Percentiles rank a stretch among this genome's conserved stretches.
Conservation (phyloP, 441 rosid genomes). For the Breynia disticha region DNA sequence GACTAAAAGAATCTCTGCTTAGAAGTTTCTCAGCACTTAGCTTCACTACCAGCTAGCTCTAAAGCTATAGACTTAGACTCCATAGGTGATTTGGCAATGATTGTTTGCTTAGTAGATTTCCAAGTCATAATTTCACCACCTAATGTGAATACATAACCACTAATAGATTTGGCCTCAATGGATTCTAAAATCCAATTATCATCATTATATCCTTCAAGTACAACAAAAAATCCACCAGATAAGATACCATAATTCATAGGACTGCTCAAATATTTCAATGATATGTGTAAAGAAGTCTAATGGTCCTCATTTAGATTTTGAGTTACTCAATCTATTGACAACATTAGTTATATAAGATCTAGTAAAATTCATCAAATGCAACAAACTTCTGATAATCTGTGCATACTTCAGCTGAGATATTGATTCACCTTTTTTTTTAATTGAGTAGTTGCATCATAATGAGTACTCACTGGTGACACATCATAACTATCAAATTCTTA, state of each 20-base stretch:
- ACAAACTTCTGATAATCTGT: no score
- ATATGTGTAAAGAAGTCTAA: neutral
- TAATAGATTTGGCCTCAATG: neutral
- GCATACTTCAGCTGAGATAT: neutral
- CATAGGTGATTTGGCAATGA: conserved; percentile 1
- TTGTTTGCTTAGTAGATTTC: conserved; percentile 1
- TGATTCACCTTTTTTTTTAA: neutral
- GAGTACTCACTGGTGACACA: neutral
- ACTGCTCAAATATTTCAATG: neutral
- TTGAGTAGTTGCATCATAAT: neutral
- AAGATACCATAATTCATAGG: neutral
- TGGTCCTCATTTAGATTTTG: neutral
- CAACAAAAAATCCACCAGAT: neutral
- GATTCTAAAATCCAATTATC: conserved; percentile 2
- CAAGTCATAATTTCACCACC: neutral
- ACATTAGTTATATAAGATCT: no score
- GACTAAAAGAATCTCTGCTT: no score
- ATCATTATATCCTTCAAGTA: conserved; percentile 1
- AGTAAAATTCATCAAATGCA: no score
- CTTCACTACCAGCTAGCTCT: no score
- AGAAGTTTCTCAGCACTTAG: no score
- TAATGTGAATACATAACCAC: conserved; percentile 4
- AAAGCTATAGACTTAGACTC: no score
- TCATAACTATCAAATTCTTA: neutral
- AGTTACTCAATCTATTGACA: neutral